Conservation (phyloP, 108 stramenopile genomes). For the Asterionellopsis glacialis region DNA sequence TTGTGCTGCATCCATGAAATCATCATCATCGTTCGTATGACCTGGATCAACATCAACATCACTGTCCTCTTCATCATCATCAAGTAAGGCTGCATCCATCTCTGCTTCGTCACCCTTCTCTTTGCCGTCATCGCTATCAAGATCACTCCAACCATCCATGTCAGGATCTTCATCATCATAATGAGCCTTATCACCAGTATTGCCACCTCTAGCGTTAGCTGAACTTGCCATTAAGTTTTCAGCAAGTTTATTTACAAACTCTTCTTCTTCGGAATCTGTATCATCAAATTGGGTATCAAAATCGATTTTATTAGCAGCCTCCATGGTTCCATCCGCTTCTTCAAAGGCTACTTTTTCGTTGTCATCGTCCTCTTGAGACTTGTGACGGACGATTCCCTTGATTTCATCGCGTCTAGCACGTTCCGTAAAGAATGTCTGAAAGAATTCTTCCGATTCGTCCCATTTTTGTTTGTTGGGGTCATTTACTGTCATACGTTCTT, state of each 20-base stretch:
- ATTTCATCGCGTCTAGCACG: conserved; percentile 77
- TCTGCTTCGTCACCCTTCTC: conserved; percentile 17
- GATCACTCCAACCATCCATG: conserved; percentile 85
- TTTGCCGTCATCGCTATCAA: conserved; percentile 55
- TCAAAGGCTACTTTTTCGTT: conserved; percentile 29
- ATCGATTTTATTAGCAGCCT: conserved; percentile 8
- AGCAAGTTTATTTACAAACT: conserved; percentile 87
- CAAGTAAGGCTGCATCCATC: neutral
- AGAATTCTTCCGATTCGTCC: conserved; percentile 84
- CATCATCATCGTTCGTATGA: conserved; percentile 36
- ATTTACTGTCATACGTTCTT: conserved; percentile 59
- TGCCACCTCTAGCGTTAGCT: neutral
- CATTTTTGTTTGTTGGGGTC: conserved; percentile 53
- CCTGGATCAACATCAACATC: conserved; percentile 13
- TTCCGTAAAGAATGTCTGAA: conserved; percentile 88
- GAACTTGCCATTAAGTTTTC: conserved; percentile 78
- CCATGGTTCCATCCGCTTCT: conserved; percentile 12
- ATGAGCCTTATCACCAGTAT: conserved; percentile 47
- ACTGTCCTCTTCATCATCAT: conserved; percentile 20
- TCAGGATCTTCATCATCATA: conserved; percentile 92
- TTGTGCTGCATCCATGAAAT: conserved; percentile 49
- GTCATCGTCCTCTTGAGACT: conserved; percentile 43
- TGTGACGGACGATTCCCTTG: conserved; percentile 59
- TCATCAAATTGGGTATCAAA: conserved; percentile 17
- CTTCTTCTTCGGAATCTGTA: conserved; percentile 80